Percentiles rank a stretch among this genome's conserved stretches.
Conservation (phyloP, 345 rosid genomes). For the Citrus unshiu region DNA sequence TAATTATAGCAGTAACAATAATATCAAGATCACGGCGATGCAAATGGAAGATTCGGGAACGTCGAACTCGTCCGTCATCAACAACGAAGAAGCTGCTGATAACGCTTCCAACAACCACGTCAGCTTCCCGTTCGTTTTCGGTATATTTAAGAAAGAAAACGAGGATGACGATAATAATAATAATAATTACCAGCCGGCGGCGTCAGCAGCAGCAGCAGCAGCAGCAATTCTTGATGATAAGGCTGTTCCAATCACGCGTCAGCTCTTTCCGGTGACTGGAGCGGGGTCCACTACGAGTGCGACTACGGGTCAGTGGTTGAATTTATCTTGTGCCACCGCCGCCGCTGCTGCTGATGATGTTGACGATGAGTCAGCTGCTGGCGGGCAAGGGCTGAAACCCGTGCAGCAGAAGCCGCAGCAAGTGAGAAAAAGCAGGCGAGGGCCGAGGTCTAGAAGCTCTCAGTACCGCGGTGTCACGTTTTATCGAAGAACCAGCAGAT, state of each 20-base stretch:
- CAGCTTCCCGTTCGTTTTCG: constrained; percentile 37
- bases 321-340: constrained; percentile 34
- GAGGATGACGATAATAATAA: not conserved
- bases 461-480: constrained; percentile 97
- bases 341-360: not conserved
- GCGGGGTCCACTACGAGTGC: constrained; percentile 24
- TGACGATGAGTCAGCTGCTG: no score
- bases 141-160: constrained; percentile 32
- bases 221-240: not conserved
- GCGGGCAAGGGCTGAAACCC: constrained; percentile 26
- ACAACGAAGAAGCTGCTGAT: constrained; percentile 35
- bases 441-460: constrained; percentile 94
- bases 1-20: not conserved
- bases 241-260: constrained; percentile 26
- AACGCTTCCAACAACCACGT: constrained; percentile 33
- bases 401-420: constrained; percentile 41
- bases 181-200: no score
- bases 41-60: constrained; percentile 44
- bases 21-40: not conserved
- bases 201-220: not conserved
- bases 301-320: constrained; percentile 38
- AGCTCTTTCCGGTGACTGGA: constrained; percentile 44
- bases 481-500: constrained; percentile 93
- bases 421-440: constrained; percentile 70
- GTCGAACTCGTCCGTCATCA: constrained; percentile 46